Base-by-base conservation (phyloP, 139 green algal species). In the Choricystis sp. region DNA sequence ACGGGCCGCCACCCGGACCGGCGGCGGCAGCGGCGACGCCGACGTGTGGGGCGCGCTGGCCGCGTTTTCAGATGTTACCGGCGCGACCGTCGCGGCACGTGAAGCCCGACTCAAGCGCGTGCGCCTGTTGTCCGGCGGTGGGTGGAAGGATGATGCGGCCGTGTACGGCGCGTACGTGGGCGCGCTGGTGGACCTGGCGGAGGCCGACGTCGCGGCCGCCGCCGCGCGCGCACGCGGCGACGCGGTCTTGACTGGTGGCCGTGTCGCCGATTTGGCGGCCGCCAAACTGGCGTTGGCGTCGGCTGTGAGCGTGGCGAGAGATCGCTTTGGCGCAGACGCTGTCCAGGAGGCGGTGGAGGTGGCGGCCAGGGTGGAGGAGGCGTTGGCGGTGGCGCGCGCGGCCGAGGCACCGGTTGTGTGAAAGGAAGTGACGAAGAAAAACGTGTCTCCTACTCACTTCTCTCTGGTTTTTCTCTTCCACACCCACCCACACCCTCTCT, bases 41-140 rank as follows among this genome's bases (percentile, higher is more conserved):
- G 61, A n/a, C 9, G 59, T 81, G 49, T 85, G 79, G 79, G 76
- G 72, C 49, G 59, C 72, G 29, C 63, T 76, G 30, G 76, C 67
- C 24, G 59, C 72, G 25, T 86, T 74, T 65, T 80, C 83, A 26
- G 31, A 49, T 23, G 64, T 76, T 1, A 59, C 60, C 22, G 82
- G 82, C 2, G 62, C 79, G 29, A 26, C 56, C 19, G 61, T 77
- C n/a, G 74, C 71, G 20, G 71, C 70, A 25, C 77, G 76, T 28
- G 84, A 91, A 66, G 80, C 80, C 30, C 29, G 75, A 48, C 60
- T 87, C 3, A 87, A 86, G 62, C 74, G 79, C 63, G 75, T 85
- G 60, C 76, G 82, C 22, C 76, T 62, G 5, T 72, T 90, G 28
- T 65, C 83, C 22, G 72, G 76, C 23, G 64, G 22, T 25, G 29